Conservation (phyloP, 2,329 filamentous ascomycete species). For the Ceratocystis ficicola region DNA sequence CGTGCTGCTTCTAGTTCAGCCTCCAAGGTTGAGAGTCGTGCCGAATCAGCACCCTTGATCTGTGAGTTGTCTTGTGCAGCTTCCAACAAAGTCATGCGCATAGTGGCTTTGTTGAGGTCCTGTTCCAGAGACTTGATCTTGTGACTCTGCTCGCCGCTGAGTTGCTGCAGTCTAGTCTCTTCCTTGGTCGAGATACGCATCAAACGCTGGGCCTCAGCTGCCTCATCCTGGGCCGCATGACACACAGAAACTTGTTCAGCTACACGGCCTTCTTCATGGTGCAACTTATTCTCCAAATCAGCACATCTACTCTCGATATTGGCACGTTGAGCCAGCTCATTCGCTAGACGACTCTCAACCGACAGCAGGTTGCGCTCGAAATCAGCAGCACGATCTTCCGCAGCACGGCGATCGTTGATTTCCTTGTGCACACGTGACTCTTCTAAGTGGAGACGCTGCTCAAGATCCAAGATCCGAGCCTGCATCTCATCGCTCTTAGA, state of each 20-base stretch:
- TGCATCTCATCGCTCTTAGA: slow-evolving; percentile 48
- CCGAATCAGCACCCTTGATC: slow-evolving; percentile 43
- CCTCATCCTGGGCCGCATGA: slow-evolving; percentile 57
- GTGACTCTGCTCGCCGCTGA: slow-evolving; percentile 57
- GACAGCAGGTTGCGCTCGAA: slow-evolving; percentile 43
- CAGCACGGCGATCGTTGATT: slow-evolving; percentile 36
- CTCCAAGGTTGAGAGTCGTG: slow-evolving; percentile 40
- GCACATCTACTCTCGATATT: slow-evolving; percentile 48
- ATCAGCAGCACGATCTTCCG: slow-evolving; percentile 43
- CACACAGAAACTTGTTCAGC: slow-evolving; percentile 53
- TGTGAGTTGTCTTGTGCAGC: slow-evolving; percentile 52
- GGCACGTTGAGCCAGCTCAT: slow-evolving; percentile 50
- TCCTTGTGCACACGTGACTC: slow-evolving; percentile 40
- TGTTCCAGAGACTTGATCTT: slow-evolving; percentile 51
- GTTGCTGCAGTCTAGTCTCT: slow-evolving; percentile 53
- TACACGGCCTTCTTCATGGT: slow-evolving; percentile 48
- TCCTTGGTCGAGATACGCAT: slow-evolving; percentile 61
- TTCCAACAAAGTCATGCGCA: slow-evolving; percentile 55
- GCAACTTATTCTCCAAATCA: slow-evolving; percentile 58
- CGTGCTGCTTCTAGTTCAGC: slow-evolving; percentile 43
- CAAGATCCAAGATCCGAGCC: slow-evolving; percentile 46
- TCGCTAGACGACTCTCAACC: slow-evolving; percentile 47
- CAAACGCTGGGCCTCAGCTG: slow-evolving; percentile 59
- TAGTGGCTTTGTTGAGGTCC: slow-evolving; percentile 40
- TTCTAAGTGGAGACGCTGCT: slow-evolving; percentile 42